A percentile compares a stretch with the other conserved stretches of the same genome.
Conservation (phyloP, 1,284 basidiomycete species). For the Melanopsichium pennsylvanicum region DNA sequence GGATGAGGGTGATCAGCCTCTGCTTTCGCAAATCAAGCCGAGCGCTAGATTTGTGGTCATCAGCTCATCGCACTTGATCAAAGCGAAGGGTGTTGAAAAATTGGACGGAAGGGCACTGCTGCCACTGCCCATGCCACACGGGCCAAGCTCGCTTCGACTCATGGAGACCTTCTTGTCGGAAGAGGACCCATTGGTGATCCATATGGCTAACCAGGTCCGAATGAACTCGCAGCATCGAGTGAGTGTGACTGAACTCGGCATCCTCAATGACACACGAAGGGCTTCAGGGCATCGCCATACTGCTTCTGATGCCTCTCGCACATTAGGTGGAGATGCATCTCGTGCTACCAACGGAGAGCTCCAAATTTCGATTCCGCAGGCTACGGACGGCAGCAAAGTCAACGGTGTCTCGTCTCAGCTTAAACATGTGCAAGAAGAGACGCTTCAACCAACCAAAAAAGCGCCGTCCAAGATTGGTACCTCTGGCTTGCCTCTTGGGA, state of each 20-base stretch:
- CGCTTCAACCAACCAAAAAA: not conserved
- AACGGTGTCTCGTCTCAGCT: no score
- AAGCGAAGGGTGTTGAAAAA: conserved; percentile 12
- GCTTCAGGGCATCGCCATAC: conserved; percentile 5
- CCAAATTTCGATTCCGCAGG: no score
- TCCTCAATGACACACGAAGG: not conserved
- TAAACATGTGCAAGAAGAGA: no score
- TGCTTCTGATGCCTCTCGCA: not conserved
- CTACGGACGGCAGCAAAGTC: not conserved
- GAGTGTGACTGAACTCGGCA: conserved; percentile 12
- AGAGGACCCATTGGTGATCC: conserved; percentile 35
- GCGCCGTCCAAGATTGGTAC: conserved; percentile 13
- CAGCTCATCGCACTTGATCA: conserved; percentile 9
- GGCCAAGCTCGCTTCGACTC: conserved; percentile 35
- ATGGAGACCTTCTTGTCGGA: conserved; percentile 42
- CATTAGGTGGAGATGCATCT: not conserved
- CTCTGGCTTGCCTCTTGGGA: not conserved
- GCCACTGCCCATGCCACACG: conserved; percentile 46
- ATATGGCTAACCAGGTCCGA: conserved; percentile 4
- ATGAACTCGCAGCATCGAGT: conserved; percentile 12
- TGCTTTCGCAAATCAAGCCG: conserved; percentile 15
- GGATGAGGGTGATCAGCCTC: conserved; percentile 13
- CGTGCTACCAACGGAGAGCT: no score
- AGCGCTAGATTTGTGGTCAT: conserved; percentile 31
- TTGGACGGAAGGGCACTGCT: conserved; percentile 29